A percentile compares a stretch with the other conserved stretches of the same genome.
These are phyloP conservation scores for Pythium rishiriense DNA, from an alignment of 352 stramenopile species.

Conservation along the genomic window DNA sequence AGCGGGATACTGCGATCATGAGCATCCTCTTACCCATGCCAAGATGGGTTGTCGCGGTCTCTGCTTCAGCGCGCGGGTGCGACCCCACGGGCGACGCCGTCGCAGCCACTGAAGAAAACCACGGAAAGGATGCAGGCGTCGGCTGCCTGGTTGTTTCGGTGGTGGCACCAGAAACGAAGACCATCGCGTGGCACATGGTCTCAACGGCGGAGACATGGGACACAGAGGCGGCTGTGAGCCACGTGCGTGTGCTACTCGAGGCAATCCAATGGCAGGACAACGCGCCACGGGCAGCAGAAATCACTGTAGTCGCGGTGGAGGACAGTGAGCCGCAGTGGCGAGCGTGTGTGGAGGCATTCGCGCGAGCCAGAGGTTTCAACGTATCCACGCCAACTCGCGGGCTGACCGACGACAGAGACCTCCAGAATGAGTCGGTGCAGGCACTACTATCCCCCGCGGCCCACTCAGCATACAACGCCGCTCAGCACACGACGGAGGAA, in stretches of 20 bases:
- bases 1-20: neutral
- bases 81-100: too few species aligned
- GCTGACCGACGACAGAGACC: neutral
- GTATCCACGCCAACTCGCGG: neutral
- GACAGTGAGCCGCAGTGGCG: neutral
- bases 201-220: neutral
- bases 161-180: slow-evolving; percentile 1
- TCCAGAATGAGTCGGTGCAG: slow-evolving; percentile 4
- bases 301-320: neutral
- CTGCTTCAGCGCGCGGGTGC: neutral
- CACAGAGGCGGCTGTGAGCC: neutral
- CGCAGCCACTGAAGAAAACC: neutral
- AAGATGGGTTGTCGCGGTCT: slow-evolving; percentile 4
- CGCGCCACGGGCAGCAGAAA: neutral
- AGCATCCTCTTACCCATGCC: neutral
- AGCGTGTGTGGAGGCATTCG: neutral
- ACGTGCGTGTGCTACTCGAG: slow-evolving; percentile 15
- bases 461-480: neutral
- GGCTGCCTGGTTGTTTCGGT: neutral
- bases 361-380: neutral
- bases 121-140: neutral
- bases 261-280: slow-evolving; percentile 9
- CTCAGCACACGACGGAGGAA: neutral
- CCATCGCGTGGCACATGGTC: slow-evolving; percentile 12
- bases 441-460: neutral